Base-by-base conservation (phyloP, 768 basidiomycete species). In the Boletus coccyginus region DNA sequence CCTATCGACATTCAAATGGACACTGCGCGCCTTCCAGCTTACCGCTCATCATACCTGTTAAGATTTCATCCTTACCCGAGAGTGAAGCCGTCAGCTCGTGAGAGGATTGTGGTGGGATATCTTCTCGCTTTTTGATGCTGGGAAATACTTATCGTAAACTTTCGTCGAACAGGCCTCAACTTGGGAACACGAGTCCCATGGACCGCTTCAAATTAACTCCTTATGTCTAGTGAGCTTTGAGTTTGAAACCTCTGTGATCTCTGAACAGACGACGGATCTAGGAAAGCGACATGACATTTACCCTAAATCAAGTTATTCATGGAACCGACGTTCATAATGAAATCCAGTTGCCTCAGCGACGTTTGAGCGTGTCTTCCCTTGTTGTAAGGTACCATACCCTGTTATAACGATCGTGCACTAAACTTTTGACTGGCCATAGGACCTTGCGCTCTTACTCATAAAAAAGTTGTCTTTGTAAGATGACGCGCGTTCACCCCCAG, bases 41-140 rank as follows among this genome's bases (percentile, higher is more conserved):
- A 71, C 46, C 65, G 69, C 13, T 69, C 67, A 2, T 71, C 69
- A 0, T 59, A 73, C 35, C 45, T 73, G 7, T 43, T 67, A 29
- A 55, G 69, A 19, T 72, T 57, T 21, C 69, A 70, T 53, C 69
- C 69, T 35, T 70, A 70, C 55, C 68, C 69, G 42, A 67, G 70
- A 38, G 43, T 46, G 32, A 65, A 61, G 24, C 51, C 38, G 2
- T 65, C 62, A 52, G 29, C 36, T 41, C 67, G 59, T 61, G 69
- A 70, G 62, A 69, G 56, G 56, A 46, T 69, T 17, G 7, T 33
- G 60, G 71, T 70, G 46, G n/a, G 56, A 51, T 44, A 19, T 41
- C n/a, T 52, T 51, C n/a, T 57, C 32, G 8, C 52, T 42, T 11
- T 44, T 35, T 46, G 45, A 31, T 51, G 38, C 52, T 62, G 53